Percentiles rank a stretch among this genome's conserved stretches.
phyloP scores from a whole-genome alignment of 2,329 filamentous ascomycete genomes.

The Colletotrichum liaoningense region DNA sequence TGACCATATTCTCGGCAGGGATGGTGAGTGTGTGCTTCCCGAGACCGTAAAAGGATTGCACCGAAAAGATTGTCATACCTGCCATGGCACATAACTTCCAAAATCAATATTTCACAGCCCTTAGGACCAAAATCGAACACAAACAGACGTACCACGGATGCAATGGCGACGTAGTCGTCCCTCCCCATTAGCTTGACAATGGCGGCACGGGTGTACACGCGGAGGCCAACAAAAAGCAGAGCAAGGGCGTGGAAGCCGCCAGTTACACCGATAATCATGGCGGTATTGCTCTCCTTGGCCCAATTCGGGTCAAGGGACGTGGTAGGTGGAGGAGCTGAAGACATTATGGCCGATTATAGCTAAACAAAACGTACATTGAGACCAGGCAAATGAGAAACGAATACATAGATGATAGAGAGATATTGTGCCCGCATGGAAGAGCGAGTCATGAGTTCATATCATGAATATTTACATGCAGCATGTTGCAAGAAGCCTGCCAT shows the following conservation, averaged over 20 bases:
- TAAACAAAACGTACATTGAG: background rate
- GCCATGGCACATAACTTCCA: conserved; percentile 42
- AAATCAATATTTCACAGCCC: background rate
- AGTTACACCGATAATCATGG: conserved; percentile 39
- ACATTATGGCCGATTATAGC: background rate
- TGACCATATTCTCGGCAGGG: conserved; percentile 43
- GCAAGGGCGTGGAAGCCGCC: conserved; percentile 40
- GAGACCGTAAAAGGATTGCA: conserved; percentile 56
- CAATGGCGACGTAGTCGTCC: conserved; percentile 43
- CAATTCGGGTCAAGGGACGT: conserved; percentile 33
- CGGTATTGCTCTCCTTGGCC: conserved; percentile 42
- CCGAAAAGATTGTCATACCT: conserved; percentile 50
- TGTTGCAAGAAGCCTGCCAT: too few relatives aligned
- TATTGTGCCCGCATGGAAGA: background rate
- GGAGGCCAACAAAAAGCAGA: conserved; percentile 31
- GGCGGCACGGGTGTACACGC: conserved; percentile 37
- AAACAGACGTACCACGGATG: conserved; percentile 38
- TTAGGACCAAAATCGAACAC: too few relatives aligned
- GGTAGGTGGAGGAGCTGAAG: background rate
- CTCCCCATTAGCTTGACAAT: conserved; percentile 40
- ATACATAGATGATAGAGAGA: background rate
- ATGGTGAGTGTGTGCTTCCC: conserved; percentile 56
- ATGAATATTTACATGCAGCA: background rate
- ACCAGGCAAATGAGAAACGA: background rate
- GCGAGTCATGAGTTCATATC: background rate